Evolutionary conservation across 2,329 filamentous ascomycete species (phyloP), one percentile per base, ranked within the genome.

Genomic region (Sporothrix schenckii): DNA sequence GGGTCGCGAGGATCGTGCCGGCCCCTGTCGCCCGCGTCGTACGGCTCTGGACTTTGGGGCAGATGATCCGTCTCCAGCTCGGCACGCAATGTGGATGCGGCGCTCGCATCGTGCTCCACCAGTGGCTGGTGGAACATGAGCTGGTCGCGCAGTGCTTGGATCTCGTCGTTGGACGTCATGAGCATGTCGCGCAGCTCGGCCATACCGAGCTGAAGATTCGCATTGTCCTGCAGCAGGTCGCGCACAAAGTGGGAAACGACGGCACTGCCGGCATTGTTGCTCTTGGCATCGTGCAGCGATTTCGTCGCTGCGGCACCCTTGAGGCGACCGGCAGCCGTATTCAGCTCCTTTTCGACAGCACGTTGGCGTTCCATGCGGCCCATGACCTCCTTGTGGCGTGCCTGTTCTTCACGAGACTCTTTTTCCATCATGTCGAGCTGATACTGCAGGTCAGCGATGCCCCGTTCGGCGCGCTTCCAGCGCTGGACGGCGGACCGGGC

Each of bases 191-290:
- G 87, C 63, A 99, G 82, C 81, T 99, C 95, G 68, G 94, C 88
- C 72, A 98, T 96, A 19, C 93, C 93, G 73, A 95, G 86, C 79
- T 99, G 95, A 58, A 99, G 83, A 75, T 93, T 97, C 11, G 94
- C 93, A 77, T 99, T 99, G 79, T 99, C 95, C 76, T 97, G 91
- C 21, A 99, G 83, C 70, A 99, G 92, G 78, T 98, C 95, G 75
- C 94, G 93, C 70, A 99, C 95, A 75, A 99, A 98, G 77, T 96
- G 92, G 24, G 92, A 94, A n/a, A 98, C 92, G 50, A 97, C 92
- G 1, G 30, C 65, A 27, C 52, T 56, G 71, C 84, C 89, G 72
- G 84, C 88, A 11, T 84, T 85, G 70, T 82, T 83, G 74, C 87
- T 86, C 41, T 86, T 84, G 3, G 27, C 39, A 16, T 86, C 84